Evolutionary conservation across 2,329 filamentous ascomycete species (phyloP).

Genomic region (Cladosporium halotolerans): DNA sequence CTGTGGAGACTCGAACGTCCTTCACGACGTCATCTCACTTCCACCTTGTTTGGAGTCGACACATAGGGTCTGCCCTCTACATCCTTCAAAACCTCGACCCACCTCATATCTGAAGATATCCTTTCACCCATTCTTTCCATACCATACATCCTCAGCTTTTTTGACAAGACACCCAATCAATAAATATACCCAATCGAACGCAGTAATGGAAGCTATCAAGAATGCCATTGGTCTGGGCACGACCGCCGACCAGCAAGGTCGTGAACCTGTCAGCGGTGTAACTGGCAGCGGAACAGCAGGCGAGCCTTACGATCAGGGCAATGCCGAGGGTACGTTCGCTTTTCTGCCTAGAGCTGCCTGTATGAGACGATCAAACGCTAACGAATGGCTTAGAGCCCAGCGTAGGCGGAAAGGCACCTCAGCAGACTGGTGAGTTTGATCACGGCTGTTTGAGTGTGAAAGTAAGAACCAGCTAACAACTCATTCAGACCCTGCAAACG

Average conservation of each 20-base stretch:
- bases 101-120: no score
- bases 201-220: conserved; percentile 59
- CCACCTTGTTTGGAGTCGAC: no score
- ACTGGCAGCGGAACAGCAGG: conserved; percentile 59
- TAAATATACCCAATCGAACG: not conserved
- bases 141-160: no score
- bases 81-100: no score
- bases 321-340: conserved; percentile 49
- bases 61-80: no score
- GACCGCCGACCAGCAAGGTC: conserved; percentile 32
- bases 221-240: conserved; percentile 26
- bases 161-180: not conserved
- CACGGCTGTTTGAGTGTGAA: not conserved
- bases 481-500: not conserved
- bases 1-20: no score
- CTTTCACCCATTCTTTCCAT: no score
- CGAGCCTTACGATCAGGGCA: conserved; percentile 75
- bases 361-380: not conserved
- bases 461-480: not conserved
- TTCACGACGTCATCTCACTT: no score
- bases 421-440: conserved; percentile 2
- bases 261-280: conserved; percentile 67
- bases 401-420: conserved; percentile 7
- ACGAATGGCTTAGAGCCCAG: not conserved
- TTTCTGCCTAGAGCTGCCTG: not conserved